Evolutionary conservation across 306 rosid genomes (phyloP).

Genomic region (Trifolium repens): DNA sequence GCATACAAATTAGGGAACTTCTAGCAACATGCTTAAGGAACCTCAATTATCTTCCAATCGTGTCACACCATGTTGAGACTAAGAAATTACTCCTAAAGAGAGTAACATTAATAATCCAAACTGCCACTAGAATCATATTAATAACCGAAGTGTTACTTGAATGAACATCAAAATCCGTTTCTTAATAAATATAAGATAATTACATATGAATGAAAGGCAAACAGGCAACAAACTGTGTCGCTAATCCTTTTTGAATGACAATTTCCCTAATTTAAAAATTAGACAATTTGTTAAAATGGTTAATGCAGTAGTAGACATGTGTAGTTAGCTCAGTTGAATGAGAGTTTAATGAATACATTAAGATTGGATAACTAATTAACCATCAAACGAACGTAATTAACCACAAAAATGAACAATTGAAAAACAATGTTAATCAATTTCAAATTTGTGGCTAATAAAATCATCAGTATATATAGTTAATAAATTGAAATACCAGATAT

Average conservation of each 20-base stretch:
- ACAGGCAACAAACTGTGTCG: no score
- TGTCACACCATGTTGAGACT: not conserved
- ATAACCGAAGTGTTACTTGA: not conserved
- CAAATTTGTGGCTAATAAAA: not conserved
- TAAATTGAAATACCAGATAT: not conserved
- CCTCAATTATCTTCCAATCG: not conserved
- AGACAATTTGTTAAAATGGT: not conserved
- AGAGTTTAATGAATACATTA: not conserved
- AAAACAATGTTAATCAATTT: not conserved
- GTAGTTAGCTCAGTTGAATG: not conserved
- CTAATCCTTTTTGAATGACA: no score
- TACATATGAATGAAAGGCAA: no score
- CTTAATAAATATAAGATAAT: no score
- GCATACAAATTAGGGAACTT: not conserved
- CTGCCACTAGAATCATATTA: not conserved
- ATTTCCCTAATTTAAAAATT: not conserved
- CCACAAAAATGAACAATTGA: not conserved
- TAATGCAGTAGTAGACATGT: no score
- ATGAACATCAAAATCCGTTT: no score
- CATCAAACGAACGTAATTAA: not conserved
- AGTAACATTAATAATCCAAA: constrained; percentile 14
- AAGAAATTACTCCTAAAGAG: constrained; percentile 6
- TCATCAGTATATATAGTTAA: not conserved
- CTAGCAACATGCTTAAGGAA: not conserved
- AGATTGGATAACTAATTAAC: not conserved